Evolutionary conservation across 257 asterid genomes (phyloP), one percentile per base, ranked within the genome.

Genomic region (Primulina huaijiensis): DNA sequence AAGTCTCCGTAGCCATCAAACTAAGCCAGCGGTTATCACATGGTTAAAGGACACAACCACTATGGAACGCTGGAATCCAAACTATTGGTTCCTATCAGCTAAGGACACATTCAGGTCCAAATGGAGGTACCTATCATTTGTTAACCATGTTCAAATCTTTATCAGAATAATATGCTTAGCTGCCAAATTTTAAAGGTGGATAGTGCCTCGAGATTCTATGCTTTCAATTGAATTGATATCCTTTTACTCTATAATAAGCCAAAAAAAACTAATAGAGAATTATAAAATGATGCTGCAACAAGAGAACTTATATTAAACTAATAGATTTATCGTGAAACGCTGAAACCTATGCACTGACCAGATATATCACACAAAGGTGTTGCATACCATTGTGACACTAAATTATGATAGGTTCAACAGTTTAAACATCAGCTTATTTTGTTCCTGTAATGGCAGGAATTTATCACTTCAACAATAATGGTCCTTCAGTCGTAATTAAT

Each of bases 401-500:
- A 27, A 46, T 31, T 66, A 65, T 7, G 14, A 58, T 40, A 60
- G 23, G 37, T 16, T 35, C 23, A 67, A 62, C 50, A 33, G 53
- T 21, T 16, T 14, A 64, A 67, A n/a, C 30, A 33, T 67, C 62
- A 62, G 65, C 30, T 53, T 7, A 23, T 68, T 23, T 37, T 43
- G 34, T 21, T 20, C 68, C 67, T 43, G 9, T 35, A 2, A 43
- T 62, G 62, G 12, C 56, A 4, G 23, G 19, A 34, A 11, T 71
- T 60, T 62, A 67, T 72, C 64, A 46, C 60, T 34, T 53, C 60
- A 33, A 61, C 5, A 1, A 67, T 30, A 50, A 12, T 23, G 63
- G 27, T 38, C 60, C 62, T 38, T 58, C 59, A 17, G 62, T 59
- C 69, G 70, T 58, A 43, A 61, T 62, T 40, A 72, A 38, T 67